A percentile compares a stretch with the other conserved stretches of the same genome.
Conservation (phyloP, 164 flowering plant species). For the Buxus sempervirens region DNA sequence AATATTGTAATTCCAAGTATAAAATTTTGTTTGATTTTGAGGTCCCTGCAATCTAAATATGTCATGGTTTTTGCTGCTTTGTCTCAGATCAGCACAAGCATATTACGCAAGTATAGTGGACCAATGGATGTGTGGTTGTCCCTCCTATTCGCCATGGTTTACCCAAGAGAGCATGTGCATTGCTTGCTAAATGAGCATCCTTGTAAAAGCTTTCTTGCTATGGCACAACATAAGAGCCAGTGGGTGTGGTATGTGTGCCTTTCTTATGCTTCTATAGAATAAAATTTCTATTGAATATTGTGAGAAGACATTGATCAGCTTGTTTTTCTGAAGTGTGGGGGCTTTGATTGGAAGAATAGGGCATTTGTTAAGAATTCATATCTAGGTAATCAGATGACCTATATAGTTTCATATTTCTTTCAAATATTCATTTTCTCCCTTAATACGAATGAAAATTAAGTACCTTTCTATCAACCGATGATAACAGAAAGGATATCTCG, state of each 20-base stretch:
- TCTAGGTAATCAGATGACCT: neutral
- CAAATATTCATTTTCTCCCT: neutral
- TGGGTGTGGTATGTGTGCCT: constrained; percentile 74
- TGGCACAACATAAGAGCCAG: constrained; percentile 88
- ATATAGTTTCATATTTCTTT: neutral
- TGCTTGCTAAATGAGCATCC: constrained; percentile 65
- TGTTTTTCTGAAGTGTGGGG: neutral
- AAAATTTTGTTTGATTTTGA: neutral
- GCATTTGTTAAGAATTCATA: neutral
- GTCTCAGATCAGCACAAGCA: constrained; percentile 67
- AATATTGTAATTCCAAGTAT: too few species aligned
- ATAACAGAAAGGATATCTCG: too few species aligned
- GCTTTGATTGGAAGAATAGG: neutral
- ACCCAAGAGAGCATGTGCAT: constrained; percentile 25
- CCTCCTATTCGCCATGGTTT: constrained; percentile 22
- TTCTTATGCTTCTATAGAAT: neutral
- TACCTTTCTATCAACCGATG: too few species aligned
- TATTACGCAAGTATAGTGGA: constrained; percentile 82
- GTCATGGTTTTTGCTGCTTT: constrained; percentile 4
- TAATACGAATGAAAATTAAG: too few species aligned
- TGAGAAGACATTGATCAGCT: neutral
- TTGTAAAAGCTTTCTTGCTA: constrained; percentile 58
- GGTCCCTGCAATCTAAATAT: neutral
- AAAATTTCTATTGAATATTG: neutral
- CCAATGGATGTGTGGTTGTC: constrained; percentile 86